Evolutionary conservation across 2,329 filamentous ascomycete species (phyloP), one percentile per base, ranked within the genome.

Genomic region (Fragosphaeria purpurea): DNA sequence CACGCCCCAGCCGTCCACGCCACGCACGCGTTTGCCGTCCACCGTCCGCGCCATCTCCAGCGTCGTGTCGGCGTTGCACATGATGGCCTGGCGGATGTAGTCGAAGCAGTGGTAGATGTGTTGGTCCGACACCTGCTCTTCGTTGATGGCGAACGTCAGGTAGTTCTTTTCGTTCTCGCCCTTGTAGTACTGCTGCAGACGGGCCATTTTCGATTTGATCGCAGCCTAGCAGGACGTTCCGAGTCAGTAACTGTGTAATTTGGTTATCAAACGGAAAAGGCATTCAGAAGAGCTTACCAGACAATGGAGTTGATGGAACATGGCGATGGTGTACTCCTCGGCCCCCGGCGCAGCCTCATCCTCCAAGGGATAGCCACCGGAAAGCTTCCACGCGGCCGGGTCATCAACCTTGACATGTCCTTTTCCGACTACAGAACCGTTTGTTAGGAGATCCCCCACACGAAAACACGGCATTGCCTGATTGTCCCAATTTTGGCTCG

Each of bases 91-190:
- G 1, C 57, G 50, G 13, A 59, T 40, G 34, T 59, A 59, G 33
- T 59, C 57, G 40, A 59, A 55, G 41, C 57, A 59, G 50, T 59
- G 57, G 44, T 55, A 53, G 13, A 58, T 52, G 41, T 58, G 57
- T 6, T 55, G 35, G 35, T 53, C 54, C 12, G 50, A 31, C 10
- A 57, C 46, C 10, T 52, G 48, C 39, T 55, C 50, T 10, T 57
- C 49, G 33, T 50, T 45, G 12, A 57, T 43, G 10, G 52, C 54
- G 37, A 56, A 57, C 7, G n/a, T 43, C 4, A 57, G 43, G 47
- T 57, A 57, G 41, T 57, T 54, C 43, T 57, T 56, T 35, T 57
- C 56, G 49, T 41, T 55, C 41, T 50, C 45, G n/a, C 46, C 51
- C 4, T 47, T 33, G 49, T 55, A 57, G 54, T 54, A 57, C 43